Percentiles rank a stretch among this genome's conserved stretches.
phyloP scores from a whole-genome alignment of 495 filamentous ascomycete species.

The Durotheca rogersii region DNA sequence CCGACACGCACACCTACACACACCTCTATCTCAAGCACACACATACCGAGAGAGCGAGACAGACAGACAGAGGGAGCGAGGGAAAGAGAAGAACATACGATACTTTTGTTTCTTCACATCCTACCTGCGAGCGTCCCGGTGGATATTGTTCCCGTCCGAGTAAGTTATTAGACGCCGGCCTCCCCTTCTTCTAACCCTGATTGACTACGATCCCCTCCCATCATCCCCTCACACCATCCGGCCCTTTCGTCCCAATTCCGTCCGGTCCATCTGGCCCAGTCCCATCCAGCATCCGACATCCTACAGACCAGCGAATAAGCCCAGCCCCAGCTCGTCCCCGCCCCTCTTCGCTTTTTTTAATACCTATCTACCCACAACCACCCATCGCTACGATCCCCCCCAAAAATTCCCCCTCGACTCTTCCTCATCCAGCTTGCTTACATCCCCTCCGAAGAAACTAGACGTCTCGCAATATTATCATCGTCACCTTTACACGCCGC shows the following conservation, averaged over 20 bases:
- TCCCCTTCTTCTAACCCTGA: conserved; percentile 23
- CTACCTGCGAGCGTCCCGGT: too few species aligned
- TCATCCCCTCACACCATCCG: conserved; percentile 6
- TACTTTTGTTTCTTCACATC: too few species aligned
- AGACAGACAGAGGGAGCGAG: too few species aligned
- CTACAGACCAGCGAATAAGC: conserved; percentile 14
- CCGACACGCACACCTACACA: neutral
- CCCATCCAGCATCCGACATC: neutral
- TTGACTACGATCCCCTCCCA: conserved; percentile 1
- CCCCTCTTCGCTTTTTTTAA: neutral
- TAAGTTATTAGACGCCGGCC: conserved; percentile 27
- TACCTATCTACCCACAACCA: conserved; percentile 6
- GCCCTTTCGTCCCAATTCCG: conserved; percentile 2
- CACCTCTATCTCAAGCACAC: too few species aligned
- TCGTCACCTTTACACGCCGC: too few species aligned
- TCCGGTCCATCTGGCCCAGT: neutral
- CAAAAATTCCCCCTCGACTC: conserved; percentile 4
- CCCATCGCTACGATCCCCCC: conserved; percentile 19
- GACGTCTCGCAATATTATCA: too few species aligned
- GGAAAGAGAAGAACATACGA: too few species aligned
- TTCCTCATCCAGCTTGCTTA: conserved; percentile 4
- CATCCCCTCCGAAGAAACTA: neutral
- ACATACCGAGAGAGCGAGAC: too few species aligned
- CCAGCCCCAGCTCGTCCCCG: conserved; percentile 8
- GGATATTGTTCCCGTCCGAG: too few species aligned